Conservation (phyloP, 106 monocot genomes). For the Acorus gramineus region DNA sequence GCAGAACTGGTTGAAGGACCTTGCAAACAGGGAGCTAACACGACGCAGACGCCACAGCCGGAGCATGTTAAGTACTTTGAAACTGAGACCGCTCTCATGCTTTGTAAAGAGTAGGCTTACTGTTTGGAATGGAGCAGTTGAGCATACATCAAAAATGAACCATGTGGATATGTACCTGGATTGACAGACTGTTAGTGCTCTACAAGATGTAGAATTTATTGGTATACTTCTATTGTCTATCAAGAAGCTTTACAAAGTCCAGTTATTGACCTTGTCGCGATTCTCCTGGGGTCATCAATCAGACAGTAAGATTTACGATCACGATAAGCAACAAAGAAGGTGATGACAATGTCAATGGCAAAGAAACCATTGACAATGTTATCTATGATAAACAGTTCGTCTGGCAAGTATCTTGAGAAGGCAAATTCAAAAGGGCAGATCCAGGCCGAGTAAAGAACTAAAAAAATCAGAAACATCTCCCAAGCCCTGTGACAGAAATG, state of each 20-base stretch:
- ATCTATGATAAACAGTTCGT: conserved; percentile 23
- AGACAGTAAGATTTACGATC: conserved; percentile 39
- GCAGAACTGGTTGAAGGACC: conserved; percentile 11
- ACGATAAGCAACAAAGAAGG: conserved; percentile 61
- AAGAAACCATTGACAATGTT: conserved; percentile 57
- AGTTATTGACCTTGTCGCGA: conserved; percentile 43
- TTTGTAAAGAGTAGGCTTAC: conserved; percentile 37
- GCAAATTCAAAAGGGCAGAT: conserved; percentile 70
- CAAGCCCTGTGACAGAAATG: conserved; percentile 31
- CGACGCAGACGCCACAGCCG: conserved; percentile 57
- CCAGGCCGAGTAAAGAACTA: conserved; percentile 63
- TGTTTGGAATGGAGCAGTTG: conserved; percentile 54
- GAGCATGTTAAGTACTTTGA: conserved; percentile 55
- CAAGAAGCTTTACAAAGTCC: background rate
- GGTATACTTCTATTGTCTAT: background rate
- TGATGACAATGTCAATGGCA: conserved; percentile 54
- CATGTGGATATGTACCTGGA: conserved; percentile 58
- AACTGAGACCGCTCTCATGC: conserved; percentile 21
- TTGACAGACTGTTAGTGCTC: too few relatives aligned
- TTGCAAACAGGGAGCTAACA: conserved; percentile 61
- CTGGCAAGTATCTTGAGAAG: conserved; percentile 43
- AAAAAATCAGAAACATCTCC: conserved; percentile 52
- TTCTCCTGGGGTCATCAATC: conserved; percentile 47
- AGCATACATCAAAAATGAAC: conserved; percentile 63
- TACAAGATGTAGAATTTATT: background rate